Evolutionary conservation across 768 basidiomycete genomes (phyloP), one percentile per base, ranked within the genome.

Genomic region (Suillus hirtellus): DNA sequence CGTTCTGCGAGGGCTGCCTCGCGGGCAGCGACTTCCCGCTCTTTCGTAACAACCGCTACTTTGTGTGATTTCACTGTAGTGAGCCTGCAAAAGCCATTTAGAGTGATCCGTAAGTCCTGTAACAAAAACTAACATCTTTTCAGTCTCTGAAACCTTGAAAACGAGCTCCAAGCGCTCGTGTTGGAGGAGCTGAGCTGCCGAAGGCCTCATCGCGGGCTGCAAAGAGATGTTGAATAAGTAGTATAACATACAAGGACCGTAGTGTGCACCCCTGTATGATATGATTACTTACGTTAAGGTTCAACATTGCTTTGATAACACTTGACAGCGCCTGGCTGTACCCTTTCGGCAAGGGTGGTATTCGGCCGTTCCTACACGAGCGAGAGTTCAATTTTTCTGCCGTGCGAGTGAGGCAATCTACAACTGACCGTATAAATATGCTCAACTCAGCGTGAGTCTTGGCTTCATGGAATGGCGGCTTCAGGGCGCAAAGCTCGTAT

Each of bases 401-500:
- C n/a, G 3, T 24, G 8, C 1, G 49, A 60, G 1, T 24, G 19
- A 55, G n/a, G 19, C 5, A 34, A 4, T 15, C 19, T 53, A 37
- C 37, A n/a, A 71, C 83, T 14, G 46, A 89, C 90, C 92, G 82
- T 72, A 97, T 92, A 63, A 88, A 84, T 63, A 89, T 88, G 63
- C 89, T 91, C 12, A 96, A 82, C 71, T 96, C 94, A 1, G 85
- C 82, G 64, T 96, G 93, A 0, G 95, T 96, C 74, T 93, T 90
- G 1, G 95, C 94, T 75, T 93, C 93, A 68, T 95, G 90, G 71
- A 97, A 97, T 6, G 95, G 95, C 0, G 95, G 95, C 69, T 91
- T 91, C 60, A 95, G 81, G 0, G 96, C 95, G 67, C 96, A 99
- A 44, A 99, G 85, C 77, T 99, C 97, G 75, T 93, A 99, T 31